A percentile compares a stretch with the other conserved stretches of the same genome.
phyloP scores from a whole-genome alignment of 768 basidiomycete genomes.

The Serpula lacrymans region DNA sequence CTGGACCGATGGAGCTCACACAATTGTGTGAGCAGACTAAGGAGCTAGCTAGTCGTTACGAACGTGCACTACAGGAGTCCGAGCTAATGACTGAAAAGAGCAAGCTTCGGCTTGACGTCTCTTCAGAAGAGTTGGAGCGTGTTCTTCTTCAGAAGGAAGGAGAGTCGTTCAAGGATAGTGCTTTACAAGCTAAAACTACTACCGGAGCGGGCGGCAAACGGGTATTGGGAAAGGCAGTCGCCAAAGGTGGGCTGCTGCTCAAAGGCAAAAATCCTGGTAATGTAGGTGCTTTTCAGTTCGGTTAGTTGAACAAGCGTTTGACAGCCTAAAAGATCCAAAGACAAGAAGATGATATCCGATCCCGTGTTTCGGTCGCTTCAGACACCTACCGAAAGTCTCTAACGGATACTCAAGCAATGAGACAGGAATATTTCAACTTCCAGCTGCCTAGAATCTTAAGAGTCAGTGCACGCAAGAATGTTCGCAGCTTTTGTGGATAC shows the following conservation, averaged over 20 bases:
- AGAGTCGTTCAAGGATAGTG: slow-evolving; percentile 83
- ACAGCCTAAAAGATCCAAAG: slow-evolving; percentile 61
- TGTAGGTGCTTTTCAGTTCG: slow-evolving; percentile 37
- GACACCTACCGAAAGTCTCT: slow-evolving; percentile 91
- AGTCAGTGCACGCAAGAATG: slow-evolving; percentile 45
- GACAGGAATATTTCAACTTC: slow-evolving; percentile 98
- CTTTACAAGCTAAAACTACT: slow-evolving; percentile 58
- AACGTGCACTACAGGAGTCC: slow-evolving; percentile 84
- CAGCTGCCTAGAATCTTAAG: slow-evolving; percentile 91
- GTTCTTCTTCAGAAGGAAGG: slow-evolving; percentile 93
- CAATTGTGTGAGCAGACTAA: slow-evolving; percentile 76
- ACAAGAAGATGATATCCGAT: slow-evolving; percentile 92
- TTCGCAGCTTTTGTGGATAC: background rate
- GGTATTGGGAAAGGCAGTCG: slow-evolving; percentile 86
- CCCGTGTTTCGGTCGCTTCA: slow-evolving; percentile 78
- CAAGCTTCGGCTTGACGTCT: slow-evolving; percentile 79
- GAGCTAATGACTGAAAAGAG: slow-evolving; percentile 85
- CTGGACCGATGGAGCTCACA: slow-evolving; percentile 6
- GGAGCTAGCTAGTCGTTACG: slow-evolving; percentile 85
- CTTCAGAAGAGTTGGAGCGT: slow-evolving; percentile 93
- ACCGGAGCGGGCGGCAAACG: slow-evolving; percentile 68
- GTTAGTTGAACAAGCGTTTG: too few species aligned
- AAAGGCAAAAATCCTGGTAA: slow-evolving; percentile 93
- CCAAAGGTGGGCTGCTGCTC: slow-evolving; percentile 83
- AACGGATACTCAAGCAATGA: slow-evolving; percentile 81